A percentile compares a stretch with the other conserved stretches of the same genome.
Conservation (phyloP, 2,329 filamentous ascomycete genomes). For the Aspergillus sp. region DNA sequence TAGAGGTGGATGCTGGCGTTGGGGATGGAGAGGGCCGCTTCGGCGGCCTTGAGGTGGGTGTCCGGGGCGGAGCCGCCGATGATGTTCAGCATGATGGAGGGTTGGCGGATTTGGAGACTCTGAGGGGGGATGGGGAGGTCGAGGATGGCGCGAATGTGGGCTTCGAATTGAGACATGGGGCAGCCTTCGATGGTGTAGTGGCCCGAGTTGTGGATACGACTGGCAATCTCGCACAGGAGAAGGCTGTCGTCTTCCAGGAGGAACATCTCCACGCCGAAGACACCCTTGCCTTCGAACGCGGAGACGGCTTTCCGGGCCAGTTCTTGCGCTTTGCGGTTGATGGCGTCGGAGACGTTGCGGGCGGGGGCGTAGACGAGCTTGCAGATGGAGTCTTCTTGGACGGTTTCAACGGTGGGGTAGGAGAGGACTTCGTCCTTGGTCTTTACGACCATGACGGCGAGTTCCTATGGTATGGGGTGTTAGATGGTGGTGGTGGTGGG, state of each 20-base stretch:
- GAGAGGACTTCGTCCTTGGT: constrained; percentile 74
- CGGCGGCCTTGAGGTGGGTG: constrained; percentile 62
- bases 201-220: constrained; percentile 84
- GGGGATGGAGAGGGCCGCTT: constrained; percentile 59
- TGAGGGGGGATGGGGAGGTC: constrained; percentile 62
- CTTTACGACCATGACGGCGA: constrained; percentile 93
- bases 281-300: constrained; percentile 81
- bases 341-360: constrained; percentile 63
- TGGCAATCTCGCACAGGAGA: constrained; percentile 84
- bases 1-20: constrained; percentile 79
- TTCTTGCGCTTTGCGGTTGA: constrained; percentile 68
- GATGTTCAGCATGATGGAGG: constrained; percentile 59
- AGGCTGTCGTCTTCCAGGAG: constrained; percentile 71
- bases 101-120: constrained; percentile 49
- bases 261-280: constrained; percentile 98
- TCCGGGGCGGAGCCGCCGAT: constrained; percentile 60
- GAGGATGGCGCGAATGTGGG: constrained; percentile 83
- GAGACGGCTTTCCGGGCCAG: constrained; percentile 78
- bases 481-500: constrained; percentile 12
- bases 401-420: constrained; percentile 89
- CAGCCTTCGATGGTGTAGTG: constrained; percentile 95
- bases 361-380: constrained; percentile 88
- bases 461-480: constrained; percentile 53
- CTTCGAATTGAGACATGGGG: constrained; percentile 85
- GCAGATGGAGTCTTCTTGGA: constrained; percentile 95